These are phyloP conservation scores for Fonsecaea erecta DNA, from an alignment of 2,329 filamentous ascomycete genomes.

Conservation along the genomic window DNA sequence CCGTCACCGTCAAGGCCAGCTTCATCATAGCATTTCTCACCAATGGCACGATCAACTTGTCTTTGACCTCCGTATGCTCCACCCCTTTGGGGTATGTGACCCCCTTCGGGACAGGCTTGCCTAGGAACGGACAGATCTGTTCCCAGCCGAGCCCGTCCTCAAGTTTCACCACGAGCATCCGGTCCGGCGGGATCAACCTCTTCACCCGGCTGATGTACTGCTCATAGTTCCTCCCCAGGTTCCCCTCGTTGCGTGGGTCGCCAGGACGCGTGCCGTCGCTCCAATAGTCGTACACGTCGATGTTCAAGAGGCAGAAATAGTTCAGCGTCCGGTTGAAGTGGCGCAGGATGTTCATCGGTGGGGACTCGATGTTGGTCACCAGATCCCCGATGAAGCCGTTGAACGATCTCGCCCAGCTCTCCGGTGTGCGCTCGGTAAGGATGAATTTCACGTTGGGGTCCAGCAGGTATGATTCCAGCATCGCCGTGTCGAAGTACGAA, in stretches of 20 bases:
- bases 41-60: background rate
- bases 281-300: conserved; percentile 7
- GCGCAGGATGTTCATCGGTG: conserved; percentile 6
- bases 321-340: conserved; percentile 10
- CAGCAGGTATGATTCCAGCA: conserved; percentile 6
- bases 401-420: conserved; percentile 6
- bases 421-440: conserved; percentile 6
- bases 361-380: background rate
- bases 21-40: conserved; percentile 5
- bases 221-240: conserved; percentile 16
- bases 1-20: conserved; percentile 4
- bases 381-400: conserved; percentile 2
- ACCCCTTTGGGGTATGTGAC: conserved; percentile 1
- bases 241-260: conserved; percentile 2
- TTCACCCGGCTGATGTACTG: conserved; percentile 6
- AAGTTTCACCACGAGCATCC: conserved; percentile 8
- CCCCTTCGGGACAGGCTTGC: conserved; percentile 12
- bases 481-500: conserved; percentile 8
- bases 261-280: background rate
- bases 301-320: conserved; percentile 2
- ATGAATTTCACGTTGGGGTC: conserved; percentile 17
- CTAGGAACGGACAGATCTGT: conserved; percentile 11
- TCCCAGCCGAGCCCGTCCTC: conserved; percentile 16
- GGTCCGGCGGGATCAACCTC: conserved; percentile 3
- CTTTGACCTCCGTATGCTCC: conserved; percentile 6